Conservation (phyloP, 1,139 yeast genomes). For the Arxiozyma slooffiae region DNA sequence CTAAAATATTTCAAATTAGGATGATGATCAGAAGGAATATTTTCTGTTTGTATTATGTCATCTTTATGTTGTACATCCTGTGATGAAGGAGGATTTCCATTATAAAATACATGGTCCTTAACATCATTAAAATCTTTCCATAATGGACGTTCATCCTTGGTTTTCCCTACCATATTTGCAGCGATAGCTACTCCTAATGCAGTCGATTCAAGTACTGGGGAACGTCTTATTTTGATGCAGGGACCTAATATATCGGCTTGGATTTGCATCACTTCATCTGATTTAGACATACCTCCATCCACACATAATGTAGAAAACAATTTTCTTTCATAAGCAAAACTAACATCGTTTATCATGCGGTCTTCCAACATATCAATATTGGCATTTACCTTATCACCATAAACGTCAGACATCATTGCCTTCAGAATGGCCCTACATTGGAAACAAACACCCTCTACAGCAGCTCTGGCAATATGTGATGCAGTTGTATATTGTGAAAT, state of each 20-base stretch:
- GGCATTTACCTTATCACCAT: constrained; percentile 31
- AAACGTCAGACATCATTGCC: constrained; percentile 81
- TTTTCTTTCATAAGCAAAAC: constrained; percentile 32
- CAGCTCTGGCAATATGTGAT: constrained; percentile 86
- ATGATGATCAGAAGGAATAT: constrained; percentile 10
- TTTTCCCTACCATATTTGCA: constrained; percentile 66
- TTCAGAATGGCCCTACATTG: constrained; percentile 85
- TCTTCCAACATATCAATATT: constrained; percentile 35
- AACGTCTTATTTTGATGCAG: constrained; percentile 73
- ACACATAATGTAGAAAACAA: constrained; percentile 59
- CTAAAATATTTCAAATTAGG: constrained; percentile 34
- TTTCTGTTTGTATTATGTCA: constrained; percentile 16
- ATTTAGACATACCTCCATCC: constrained; percentile 94
- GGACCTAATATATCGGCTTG: constrained; percentile 87
- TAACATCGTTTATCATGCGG: constrained; percentile 13
- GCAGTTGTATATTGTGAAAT: constrained; percentile 82
- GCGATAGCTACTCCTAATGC: constrained; percentile 96
- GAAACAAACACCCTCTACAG: constrained; percentile 89
- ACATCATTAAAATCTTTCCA: constrained; percentile 74
- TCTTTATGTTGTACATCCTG: constrained; percentile 1
- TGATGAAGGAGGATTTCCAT: constrained; percentile 18
- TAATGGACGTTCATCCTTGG: constrained; percentile 46
- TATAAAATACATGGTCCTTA: constrained; percentile 27
- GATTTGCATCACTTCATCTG: constrained; percentile 86
- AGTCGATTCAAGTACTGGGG: constrained; percentile 81